Evolutionary conservation across 495 filamentous ascomycete genomes (phyloP).

Genomic region (Lophium mytilinum): DNA sequence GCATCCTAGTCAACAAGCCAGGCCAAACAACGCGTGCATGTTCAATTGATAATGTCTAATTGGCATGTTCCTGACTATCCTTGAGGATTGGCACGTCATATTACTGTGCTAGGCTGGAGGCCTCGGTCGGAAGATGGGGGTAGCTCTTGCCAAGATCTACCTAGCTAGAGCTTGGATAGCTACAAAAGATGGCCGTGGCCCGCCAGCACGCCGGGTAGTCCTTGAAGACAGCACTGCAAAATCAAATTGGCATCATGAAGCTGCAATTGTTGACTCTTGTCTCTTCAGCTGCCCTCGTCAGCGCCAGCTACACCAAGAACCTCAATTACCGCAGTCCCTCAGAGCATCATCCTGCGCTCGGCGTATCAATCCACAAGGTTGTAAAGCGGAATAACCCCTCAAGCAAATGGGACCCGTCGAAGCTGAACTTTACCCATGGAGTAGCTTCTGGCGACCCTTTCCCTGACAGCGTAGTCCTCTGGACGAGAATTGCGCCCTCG

Average conservation of each 20-base stretch:
- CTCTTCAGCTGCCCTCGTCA: neutral
- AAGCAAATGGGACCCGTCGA: slow-evolving; percentile 36
- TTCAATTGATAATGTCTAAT: no score
- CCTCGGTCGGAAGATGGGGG: no score
- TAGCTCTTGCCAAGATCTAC: no score
- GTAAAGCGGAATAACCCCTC: slow-evolving; percentile 38
- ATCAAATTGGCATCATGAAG: slow-evolving; percentile 15
- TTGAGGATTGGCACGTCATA: no score
- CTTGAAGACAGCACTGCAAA: no score
- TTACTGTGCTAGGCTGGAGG: no score
- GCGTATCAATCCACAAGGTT: slow-evolving; percentile 44
- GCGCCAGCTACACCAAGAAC: slow-evolving; percentile 39
- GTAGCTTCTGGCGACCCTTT: slow-evolving; percentile 65
- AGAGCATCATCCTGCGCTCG: slow-evolving; percentile 47
- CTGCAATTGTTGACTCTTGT: slow-evolving; percentile 7
- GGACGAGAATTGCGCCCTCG: slow-evolving; percentile 57
- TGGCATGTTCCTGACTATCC: no score
- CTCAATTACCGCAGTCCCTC: slow-evolving; percentile 55
- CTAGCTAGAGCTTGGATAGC: no score
- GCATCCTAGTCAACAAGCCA: no score
- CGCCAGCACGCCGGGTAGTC: no score
- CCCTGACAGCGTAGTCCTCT: slow-evolving; percentile 54
- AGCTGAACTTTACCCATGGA: slow-evolving; percentile 58
- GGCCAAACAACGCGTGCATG: no score
- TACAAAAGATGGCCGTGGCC: no score